Percentiles rank a stretch among this genome's conserved stretches.
These are phyloP conservation scores for Diaporthe sp. DNA, from an alignment of 2,329 filamentous ascomycete species.

Conservation along the genomic window DNA sequence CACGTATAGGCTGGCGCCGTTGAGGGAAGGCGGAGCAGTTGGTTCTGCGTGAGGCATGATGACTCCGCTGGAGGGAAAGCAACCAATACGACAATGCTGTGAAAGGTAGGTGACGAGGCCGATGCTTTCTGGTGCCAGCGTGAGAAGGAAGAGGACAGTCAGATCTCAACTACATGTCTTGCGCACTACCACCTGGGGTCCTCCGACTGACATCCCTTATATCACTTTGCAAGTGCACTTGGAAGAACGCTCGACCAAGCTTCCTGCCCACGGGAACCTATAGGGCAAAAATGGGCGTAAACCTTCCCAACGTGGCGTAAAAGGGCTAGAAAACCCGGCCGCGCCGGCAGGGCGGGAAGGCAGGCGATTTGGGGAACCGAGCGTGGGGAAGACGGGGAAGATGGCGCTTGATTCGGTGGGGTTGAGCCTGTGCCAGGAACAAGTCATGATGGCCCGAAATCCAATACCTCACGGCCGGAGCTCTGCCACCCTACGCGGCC, in stretches of 20 bases:
- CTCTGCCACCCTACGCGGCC: background rate
- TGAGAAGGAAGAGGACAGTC: background rate
- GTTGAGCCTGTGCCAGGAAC: background rate
- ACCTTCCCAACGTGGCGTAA: background rate
- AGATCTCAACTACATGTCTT: too few species aligned
- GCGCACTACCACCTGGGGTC: background rate
- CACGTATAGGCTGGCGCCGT: constrained; percentile 24
- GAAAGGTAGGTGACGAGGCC: background rate
- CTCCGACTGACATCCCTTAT: background rate
- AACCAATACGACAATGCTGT: background rate
- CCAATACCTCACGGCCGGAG: background rate
- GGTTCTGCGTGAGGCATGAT: constrained; percentile 25
- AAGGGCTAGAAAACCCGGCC: background rate
- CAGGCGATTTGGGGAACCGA: background rate
- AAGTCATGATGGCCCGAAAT: constrained; percentile 13
- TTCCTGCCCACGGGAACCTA: background rate
- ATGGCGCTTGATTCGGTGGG: background rate
- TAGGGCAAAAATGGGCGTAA: background rate
- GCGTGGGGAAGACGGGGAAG: background rate
- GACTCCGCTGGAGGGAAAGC: background rate
- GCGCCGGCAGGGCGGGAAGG: background rate
- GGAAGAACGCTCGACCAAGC: background rate
- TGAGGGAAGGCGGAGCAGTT: background rate
- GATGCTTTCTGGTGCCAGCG: background rate
- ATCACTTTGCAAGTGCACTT: background rate